A percentile compares a stretch with the other conserved stretches of the same genome.
These are phyloP conservation scores for Saturnispora sekii DNA, from an alignment of 805 yeast genomes.

Conservation along the genomic window DNA sequence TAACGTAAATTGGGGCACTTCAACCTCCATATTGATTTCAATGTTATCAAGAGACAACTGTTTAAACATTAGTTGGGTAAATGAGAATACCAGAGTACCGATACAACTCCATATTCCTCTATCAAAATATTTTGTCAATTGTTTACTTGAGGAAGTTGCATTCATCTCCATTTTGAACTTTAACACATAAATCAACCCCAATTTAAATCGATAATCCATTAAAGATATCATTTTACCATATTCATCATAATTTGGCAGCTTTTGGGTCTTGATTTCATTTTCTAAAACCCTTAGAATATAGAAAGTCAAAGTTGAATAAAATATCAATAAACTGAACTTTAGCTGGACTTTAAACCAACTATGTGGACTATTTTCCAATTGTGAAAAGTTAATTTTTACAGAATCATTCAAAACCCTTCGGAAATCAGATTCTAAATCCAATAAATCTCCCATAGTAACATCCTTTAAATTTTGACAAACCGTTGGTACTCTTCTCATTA, in stretches of 20 bases:
- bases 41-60: not conserved
- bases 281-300: not conserved
- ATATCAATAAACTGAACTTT: conserved; percentile 4
- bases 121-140: conserved; percentile 1
- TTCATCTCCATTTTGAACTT: not conserved
- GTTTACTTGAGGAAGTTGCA: not conserved
- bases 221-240: not conserved
- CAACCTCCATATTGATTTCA: too few relatives aligned
- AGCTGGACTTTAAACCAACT: conserved; percentile 4
- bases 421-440: not conserved
- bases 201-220: not conserved
- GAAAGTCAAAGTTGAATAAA: not conserved
- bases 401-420: not conserved
- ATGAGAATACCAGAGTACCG: not conserved
- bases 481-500: conserved; percentile 2
- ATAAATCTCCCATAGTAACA: not conserved
- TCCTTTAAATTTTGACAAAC: not conserved
- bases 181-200: conserved; percentile 1
- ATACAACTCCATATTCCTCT: conserved; percentile 4
- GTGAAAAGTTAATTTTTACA: not conserved
- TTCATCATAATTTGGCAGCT: not conserved
- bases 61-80: not conserved
- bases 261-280: not conserved
- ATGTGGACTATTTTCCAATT: too few relatives aligned
- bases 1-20: too few relatives aligned